These are phyloP conservation scores for Salvia hispanica DNA, from an alignment of 257 asterid genomes.

Conservation along the genomic window DNA sequence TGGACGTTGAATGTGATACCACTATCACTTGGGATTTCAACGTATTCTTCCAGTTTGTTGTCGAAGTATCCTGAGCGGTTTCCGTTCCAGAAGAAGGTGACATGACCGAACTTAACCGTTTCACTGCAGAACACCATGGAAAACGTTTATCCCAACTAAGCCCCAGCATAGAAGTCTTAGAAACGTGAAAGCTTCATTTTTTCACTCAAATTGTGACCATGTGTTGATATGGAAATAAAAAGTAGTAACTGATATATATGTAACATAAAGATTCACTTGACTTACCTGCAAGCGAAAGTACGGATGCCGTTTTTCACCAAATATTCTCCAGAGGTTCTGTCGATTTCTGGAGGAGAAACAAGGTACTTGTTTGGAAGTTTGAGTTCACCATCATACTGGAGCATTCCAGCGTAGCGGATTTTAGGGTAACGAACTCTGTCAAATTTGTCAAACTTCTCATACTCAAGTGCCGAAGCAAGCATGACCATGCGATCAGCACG, in stretches of 20 bases:
- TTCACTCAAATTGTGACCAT: not conserved
- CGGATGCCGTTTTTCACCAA: slow-evolving; percentile 76
- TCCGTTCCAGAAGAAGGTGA: slow-evolving; percentile 98
- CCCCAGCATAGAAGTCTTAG: not conserved
- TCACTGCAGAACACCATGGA: slow-evolving; percentile 55
- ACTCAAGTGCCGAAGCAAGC: slow-evolving; percentile 92
- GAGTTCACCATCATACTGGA: slow-evolving; percentile 96
- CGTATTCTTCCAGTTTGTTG: slow-evolving; percentile 77
- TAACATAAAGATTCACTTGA: not conserved
- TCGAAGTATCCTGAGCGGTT: slow-evolving; percentile 92
- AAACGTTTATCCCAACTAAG: not conserved
- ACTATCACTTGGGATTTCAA: slow-evolving; percentile 86
- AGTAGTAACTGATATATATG: not conserved
- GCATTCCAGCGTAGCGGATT: slow-evolving; percentile 94
- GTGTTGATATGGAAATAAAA: not conserved
- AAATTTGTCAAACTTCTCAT: slow-evolving; percentile 75
- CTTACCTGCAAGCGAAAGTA: slow-evolving; percentile 95
- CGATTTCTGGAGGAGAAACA: slow-evolving; percentile 95
- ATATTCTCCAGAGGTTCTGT: slow-evolving; percentile 97
- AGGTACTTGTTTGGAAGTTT: slow-evolving; percentile 87
- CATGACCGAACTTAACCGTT: slow-evolving; percentile 96
- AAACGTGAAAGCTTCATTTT: not conserved
- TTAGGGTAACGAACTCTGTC: slow-evolving; percentile 84
- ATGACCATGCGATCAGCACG: slow-evolving; percentile 98
- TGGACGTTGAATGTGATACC: slow-evolving; percentile 89